Base-by-base conservation (phyloP, 2,329 filamentous ascomycete species). In the Fonsecaea multimorphosa region DNA sequence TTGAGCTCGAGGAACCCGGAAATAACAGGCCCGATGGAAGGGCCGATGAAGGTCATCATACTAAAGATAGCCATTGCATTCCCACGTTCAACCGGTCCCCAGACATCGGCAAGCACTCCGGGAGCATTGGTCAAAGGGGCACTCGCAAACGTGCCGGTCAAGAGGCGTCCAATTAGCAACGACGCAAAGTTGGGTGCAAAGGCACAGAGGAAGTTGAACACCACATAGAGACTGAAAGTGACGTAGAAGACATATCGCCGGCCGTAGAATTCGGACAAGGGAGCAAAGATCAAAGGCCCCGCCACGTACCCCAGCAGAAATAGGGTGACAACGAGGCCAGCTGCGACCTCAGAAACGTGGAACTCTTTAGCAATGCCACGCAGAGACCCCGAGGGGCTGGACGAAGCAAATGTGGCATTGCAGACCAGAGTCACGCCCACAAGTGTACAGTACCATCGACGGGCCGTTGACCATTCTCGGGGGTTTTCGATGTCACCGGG, bases 301-400 rank as follows among this genome's bases (percentile, higher is more conserved):
- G 83, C 81, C 22, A 88, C 84, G 72, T 89, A 91, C 6, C 87
- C 87, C 51, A 89, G 79, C 7, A 90, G 79, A 69, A 86, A 90
- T 19, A 87, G 80, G 0, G 87, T 88, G 36, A 89, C 87, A 7
- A 87, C 87, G 1, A 90, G 76, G 1, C 79, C 80, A 0, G 82
- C 81, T 1, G 78, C 82, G 65, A 82, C 80, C 5, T 63, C 68
- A 0, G 83, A 85, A 1, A 87, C 78, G 16, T 75, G 69, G 60
- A 87, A 84, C 14, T 81, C 73, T 64, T 79, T 65, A 1, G 78
- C 73, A 51, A 85, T 83, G 51, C 80, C 66, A 8, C 75, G 58
- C 14, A 78, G 68, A 67, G 71, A 75, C 1, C 75, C 78, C 44
- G 77, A 81, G 8, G 76, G 78, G 38, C 77, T 76, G 27, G 79